Percentiles rank a stretch among this genome's conserved stretches.
phyloP scores from a whole-genome alignment of 2,329 filamentous ascomycete genomes.

The Ceratocystis colombiana region DNA sequence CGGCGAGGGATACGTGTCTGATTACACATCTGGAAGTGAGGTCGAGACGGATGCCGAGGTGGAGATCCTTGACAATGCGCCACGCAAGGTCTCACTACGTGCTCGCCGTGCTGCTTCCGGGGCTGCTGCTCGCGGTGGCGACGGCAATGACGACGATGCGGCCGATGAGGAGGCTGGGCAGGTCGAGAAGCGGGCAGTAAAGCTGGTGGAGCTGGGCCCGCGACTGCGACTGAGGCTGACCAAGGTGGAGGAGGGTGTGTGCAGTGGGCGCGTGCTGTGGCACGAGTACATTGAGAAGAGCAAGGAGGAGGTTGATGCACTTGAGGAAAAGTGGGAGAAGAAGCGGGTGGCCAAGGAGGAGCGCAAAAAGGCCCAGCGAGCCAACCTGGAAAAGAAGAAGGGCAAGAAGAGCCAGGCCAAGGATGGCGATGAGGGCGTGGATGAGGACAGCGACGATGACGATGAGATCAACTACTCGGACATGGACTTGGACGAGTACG shows the following conservation, averaged over 20 bases:
- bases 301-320: constrained; percentile 60
- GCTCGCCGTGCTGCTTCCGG: constrained; percentile 37
- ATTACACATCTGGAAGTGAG: constrained; percentile 76
- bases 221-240: constrained; percentile 80
- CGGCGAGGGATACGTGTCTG: constrained; percentile 74
- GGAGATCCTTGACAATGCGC: constrained; percentile 60
- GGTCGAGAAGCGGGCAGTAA: constrained; percentile 79
- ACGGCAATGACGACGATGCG: constrained; percentile 33
- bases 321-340: constrained; percentile 77
- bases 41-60: constrained; percentile 91
- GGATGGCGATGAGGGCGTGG: constrained; percentile 32
- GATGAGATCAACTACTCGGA: constrained; percentile 31
- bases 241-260: constrained; percentile 93
- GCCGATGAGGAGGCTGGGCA: constrained; percentile 32
- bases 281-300: constrained; percentile 89
- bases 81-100: constrained; percentile 44
- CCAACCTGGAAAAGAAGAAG: constrained; percentile 82
- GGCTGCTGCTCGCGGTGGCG: constrained; percentile 30
- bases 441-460: constrained; percentile 35
- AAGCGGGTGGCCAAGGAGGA: constrained; percentile 70
- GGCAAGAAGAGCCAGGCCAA: constrained; percentile 37
- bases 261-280: constrained; percentile 88
- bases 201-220: constrained; percentile 83
- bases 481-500: constrained; percentile 38
- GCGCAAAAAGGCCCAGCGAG: constrained; percentile 70